Conservation (phyloP, 306 rosid genomes). For the Lablab purpureus region DNA sequence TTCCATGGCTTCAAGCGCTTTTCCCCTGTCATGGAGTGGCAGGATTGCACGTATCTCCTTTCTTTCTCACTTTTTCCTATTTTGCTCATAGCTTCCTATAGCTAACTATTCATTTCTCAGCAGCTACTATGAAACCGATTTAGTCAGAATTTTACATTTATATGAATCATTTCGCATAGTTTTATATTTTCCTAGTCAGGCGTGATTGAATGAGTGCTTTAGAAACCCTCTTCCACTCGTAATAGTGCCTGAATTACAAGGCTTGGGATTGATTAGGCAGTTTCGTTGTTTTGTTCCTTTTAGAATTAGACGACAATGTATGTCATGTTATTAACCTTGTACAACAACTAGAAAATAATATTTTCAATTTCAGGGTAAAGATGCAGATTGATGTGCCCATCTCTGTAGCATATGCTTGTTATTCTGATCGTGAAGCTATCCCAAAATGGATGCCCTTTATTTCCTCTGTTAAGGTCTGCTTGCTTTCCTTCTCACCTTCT, state of each 20-base stretch:
- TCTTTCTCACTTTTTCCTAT: not conserved
- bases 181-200: not conserved
- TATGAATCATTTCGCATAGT: not conserved
- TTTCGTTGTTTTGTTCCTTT: constrained; percentile 10
- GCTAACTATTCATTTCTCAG: not conserved
- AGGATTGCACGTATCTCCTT: constrained; percentile 81
- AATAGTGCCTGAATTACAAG: not conserved
- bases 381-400: constrained; percentile 81
- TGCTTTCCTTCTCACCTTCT: constrained; percentile 19
- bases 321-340: not conserved
- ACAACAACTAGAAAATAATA: constrained; percentile 25
- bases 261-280: constrained; percentile 1
- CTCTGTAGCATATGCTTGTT: constrained; percentile 79
- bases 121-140: not conserved
- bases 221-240: not conserved
- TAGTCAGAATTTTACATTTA: not conserved
- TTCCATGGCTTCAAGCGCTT: constrained; percentile 52
- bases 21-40: constrained; percentile 94
- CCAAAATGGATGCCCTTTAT: constrained; percentile 97
- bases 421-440: constrained; percentile 93
- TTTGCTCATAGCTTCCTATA: not conserved
- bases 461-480: constrained; percentile 76
- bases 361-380: constrained; percentile 83
- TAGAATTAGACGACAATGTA: not conserved
- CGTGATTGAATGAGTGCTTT: not conserved